These are phyloP conservation scores for Centella asiatica DNA, from an alignment of 129 eudicot genomes.

Conservation along the genomic window DNA sequence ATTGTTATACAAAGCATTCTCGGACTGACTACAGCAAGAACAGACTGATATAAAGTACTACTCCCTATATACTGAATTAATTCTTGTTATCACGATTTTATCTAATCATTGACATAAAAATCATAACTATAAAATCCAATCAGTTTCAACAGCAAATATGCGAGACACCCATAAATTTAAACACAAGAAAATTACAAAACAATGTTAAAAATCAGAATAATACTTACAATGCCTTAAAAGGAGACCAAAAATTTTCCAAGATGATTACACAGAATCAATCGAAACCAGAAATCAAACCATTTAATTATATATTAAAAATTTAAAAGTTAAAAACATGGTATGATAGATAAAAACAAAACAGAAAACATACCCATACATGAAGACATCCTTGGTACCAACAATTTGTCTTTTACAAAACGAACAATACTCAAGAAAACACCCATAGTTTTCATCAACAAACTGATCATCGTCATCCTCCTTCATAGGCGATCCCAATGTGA, in stretches of 20 bases:
- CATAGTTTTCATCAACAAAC: background rate
- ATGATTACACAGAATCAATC: too few relatives aligned
- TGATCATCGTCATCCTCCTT: background rate
- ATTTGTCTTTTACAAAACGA: slow-evolving; percentile 3
- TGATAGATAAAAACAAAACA: background rate
- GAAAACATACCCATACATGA: slow-evolving; percentile 7
- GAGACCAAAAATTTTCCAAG: background rate
- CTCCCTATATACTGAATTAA: too few relatives aligned
- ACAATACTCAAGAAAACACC: background rate
- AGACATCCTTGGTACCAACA: background rate
- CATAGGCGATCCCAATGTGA: background rate
- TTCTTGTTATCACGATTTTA: too few relatives aligned
- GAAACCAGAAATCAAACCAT: background rate
- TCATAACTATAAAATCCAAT: background rate
- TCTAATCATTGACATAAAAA: too few relatives aligned
- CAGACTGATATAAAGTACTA: too few relatives aligned
- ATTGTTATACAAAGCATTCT: too few relatives aligned
- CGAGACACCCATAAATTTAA: background rate
- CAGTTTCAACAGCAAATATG: background rate
- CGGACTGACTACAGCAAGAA: too few relatives aligned
- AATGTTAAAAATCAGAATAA: background rate
- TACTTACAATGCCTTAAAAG: background rate
- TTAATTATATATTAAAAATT: too few relatives aligned
- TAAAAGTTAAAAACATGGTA: too few relatives aligned
- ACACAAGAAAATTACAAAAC: too few relatives aligned